Percentiles rank a stretch among this genome's conserved stretches.
These are phyloP conservation scores for Arthrinium puccinioides DNA, from an alignment of 2,329 filamentous ascomycete genomes.

Conservation along the genomic window DNA sequence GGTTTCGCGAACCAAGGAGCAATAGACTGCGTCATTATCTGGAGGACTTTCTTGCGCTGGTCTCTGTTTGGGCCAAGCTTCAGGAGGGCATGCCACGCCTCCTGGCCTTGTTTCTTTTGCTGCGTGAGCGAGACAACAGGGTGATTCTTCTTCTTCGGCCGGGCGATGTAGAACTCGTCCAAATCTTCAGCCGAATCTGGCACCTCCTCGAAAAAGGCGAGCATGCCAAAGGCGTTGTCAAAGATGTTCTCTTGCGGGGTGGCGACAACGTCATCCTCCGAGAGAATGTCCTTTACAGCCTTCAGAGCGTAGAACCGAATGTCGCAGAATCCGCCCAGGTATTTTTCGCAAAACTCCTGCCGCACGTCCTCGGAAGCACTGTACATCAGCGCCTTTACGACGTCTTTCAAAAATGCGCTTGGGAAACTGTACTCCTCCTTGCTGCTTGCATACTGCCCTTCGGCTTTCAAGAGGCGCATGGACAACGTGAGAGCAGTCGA, in stretches of 20 bases:
- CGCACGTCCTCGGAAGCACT: conserved; percentile 52
- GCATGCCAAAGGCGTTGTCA: conserved; percentile 52
- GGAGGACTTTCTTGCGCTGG: conserved; percentile 73
- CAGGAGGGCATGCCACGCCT: conserved; percentile 79
- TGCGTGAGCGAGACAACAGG: conserved; percentile 56
- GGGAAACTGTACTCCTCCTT: conserved; percentile 64
- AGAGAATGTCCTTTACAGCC: conserved; percentile 48
- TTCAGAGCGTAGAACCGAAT: conserved; percentile 77
- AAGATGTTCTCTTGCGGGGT: conserved; percentile 32
- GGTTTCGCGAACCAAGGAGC: conserved; percentile 85
- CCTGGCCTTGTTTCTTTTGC: conserved; percentile 75
- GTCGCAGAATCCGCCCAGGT: conserved; percentile 73
- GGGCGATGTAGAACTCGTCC: conserved; percentile 58
- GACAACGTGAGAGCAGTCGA: conserved; percentile 67
- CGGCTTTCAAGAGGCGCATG: conserved; percentile 80
- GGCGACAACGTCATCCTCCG: conserved; percentile 9
- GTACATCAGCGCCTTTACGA: conserved; percentile 56
- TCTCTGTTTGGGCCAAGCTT: conserved; percentile 57
- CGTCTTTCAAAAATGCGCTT: conserved; percentile 54
- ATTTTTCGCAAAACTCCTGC: conserved; percentile 70
- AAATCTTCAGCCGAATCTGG: conserved; percentile 61
- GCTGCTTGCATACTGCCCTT: conserved; percentile 55
- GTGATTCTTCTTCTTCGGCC: conserved; percentile 62
- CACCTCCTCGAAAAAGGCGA: conserved; percentile 62
- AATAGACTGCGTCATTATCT: conserved; percentile 68